Percentiles rank a stretch among this genome's conserved stretches.
Evolutionary conservation across 768 basidiomycete genomes (phyloP).

Genomic region (Terana coerulea): DNA sequence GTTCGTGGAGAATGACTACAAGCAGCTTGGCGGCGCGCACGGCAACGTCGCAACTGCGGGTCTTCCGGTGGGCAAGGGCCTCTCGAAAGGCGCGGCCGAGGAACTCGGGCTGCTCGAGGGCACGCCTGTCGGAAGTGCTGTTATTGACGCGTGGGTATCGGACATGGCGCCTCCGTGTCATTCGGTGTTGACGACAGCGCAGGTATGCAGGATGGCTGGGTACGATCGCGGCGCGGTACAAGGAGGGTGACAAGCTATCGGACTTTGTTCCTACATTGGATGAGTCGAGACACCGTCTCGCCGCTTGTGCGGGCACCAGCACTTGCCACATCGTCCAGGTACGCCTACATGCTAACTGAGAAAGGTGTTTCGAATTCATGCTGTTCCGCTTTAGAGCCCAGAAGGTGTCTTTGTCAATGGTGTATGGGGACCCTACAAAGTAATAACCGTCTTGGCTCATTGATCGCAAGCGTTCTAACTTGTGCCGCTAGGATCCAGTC

Average conservation of each 20-base stretch:
- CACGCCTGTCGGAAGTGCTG: slow-evolving; percentile 88
- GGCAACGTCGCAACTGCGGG: slow-evolving; percentile 73
- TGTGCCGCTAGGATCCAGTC: slow-evolving; percentile 71
- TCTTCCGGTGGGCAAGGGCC: slow-evolving; percentile 79
- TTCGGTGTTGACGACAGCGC: background rate
- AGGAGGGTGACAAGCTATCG: slow-evolving; percentile 45
- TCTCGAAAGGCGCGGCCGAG: slow-evolving; percentile 72
- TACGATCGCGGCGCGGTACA: slow-evolving; percentile 80
- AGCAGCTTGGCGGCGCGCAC: slow-evolving; percentile 67
- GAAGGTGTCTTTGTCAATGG: slow-evolving; percentile 85
- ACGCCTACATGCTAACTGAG: slow-evolving; percentile 11
- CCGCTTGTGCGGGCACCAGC: slow-evolving; percentile 93
- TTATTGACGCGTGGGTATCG: slow-evolving; percentile 84
- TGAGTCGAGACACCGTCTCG: slow-evolving; percentile 79
- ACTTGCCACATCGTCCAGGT: slow-evolving; percentile 95
- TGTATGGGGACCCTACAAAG: slow-evolving; percentile 90
- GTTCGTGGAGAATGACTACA: slow-evolving; percentile 64
- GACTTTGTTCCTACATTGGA: slow-evolving; percentile 55
- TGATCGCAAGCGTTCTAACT: background rate
- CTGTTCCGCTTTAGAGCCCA: slow-evolving; percentile 49
- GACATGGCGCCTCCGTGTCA: background rate
- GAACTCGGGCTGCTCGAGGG: slow-evolving; percentile 85
- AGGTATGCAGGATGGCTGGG: slow-evolving; percentile 97
- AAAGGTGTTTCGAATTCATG: background rate
- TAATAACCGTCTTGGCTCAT: slow-evolving; percentile 26